Evolutionary conservation across 2,329 filamentous ascomycete species (phyloP), one percentile per base, ranked within the genome.

Genomic region (Tolypocladium ovalisporum): DNA sequence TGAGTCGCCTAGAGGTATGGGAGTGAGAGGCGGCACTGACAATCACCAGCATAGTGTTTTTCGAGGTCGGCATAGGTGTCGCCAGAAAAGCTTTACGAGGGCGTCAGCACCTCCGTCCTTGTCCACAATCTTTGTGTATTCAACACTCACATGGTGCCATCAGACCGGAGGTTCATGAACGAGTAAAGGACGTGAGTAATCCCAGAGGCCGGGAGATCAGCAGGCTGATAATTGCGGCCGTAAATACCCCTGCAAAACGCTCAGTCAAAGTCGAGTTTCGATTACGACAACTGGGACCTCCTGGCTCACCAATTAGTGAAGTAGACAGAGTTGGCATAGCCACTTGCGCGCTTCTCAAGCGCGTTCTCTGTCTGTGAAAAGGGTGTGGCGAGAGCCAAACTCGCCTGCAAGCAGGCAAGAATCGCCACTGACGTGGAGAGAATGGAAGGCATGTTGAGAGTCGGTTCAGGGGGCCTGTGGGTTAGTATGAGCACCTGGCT

Each of bases 101-200:
- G 44, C n/a, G 54, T 63, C 17, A 32, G 34, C n/a, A 32, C 7
- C 2, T 3, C 17, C 22, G 47, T 39, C 15, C 19, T 19, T 12
- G 22, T n/a, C 36, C 4, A 12, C 40, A 27, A 27, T 34, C 3
- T 3, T 8, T 2, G 10, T 4, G 22, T 17, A 19, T 15, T 1
- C 5, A 15, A 17, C 8, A 69, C 78, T 66, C 79, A 87, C 72
- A 93, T 87, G 64, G 89, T 87, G 37, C 91, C 91, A 56, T 87
- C 82, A 0, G 81, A 69, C 10, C 77, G 76, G 22, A 95, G 71
- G 66, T 95, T 92, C 65, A 89, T 87, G 71, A 96, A 96, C 2
- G 90, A 81, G 66, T 83, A 96, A 2, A 96, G 78, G 1, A 96
- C 77, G 64, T 94, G 89, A 0, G 87, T 93, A 55, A 96, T 74